phyloP scores from a whole-genome alignment of 768 basidiomycete genomes.

The Suillus tomentosus region DNA sequence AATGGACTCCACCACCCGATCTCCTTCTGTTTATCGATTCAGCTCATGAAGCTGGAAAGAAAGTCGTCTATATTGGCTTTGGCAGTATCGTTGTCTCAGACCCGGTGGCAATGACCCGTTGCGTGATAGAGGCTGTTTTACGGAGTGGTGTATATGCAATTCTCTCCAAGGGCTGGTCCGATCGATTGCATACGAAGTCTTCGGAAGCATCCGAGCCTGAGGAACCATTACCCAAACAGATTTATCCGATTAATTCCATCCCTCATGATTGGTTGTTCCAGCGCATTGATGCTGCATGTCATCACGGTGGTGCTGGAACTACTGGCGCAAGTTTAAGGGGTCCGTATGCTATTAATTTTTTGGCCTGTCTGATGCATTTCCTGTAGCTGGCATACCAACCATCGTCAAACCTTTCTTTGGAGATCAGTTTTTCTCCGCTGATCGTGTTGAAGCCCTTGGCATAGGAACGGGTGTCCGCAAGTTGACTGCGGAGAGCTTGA shows the following conservation, averaged over 20 bases:
- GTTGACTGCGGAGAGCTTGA: constrained; percentile 75
- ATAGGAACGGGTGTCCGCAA: constrained; percentile 88
- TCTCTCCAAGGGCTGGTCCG: constrained; percentile 98
- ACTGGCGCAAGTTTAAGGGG: constrained; percentile 93
- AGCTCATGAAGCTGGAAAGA: constrained; percentile 76
- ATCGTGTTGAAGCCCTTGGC: constrained; percentile 95
- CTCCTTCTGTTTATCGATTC: constrained; percentile 81
- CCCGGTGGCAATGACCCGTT: constrained; percentile 88
- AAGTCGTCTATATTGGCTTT: constrained; percentile 96
- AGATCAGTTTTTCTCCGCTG: constrained; percentile 97
- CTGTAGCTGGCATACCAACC: constrained; percentile 85
- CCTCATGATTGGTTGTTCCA: constrained; percentile 97
- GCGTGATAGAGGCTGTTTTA: constrained; percentile 84
- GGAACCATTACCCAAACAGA: constrained; percentile 73
- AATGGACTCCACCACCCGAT: constrained; percentile 85
- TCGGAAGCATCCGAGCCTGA: constrained; percentile 61
- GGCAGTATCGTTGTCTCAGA: constrained; percentile 97
- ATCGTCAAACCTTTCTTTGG: constrained; percentile 98
- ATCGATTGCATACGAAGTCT: constrained; percentile 73
- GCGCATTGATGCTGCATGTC: constrained; percentile 93
- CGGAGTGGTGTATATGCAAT: constrained; percentile 90
- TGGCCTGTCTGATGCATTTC: constrained; percentile 2
- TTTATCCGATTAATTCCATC: constrained; percentile 82
- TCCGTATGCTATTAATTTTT: constrained; percentile 34
- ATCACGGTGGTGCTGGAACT: constrained; percentile 97